Conservation (phyloP, 345 rosid genomes). For the Nasturtium officinale region DNA sequence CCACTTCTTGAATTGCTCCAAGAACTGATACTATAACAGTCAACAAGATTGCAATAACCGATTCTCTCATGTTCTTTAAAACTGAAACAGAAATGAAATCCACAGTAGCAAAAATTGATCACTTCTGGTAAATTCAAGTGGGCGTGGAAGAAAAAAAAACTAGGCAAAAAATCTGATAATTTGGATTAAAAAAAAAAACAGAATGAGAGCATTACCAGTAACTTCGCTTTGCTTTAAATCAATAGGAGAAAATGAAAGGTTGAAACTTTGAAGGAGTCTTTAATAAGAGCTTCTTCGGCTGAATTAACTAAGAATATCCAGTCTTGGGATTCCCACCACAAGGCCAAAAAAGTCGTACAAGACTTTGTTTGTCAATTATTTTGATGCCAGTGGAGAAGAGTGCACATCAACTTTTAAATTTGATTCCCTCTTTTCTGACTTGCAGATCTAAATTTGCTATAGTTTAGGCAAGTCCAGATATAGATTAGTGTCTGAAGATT, state of each 20-base stretch:
- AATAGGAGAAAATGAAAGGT: constrained; percentile 3
- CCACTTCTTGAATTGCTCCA: constrained; percentile 49
- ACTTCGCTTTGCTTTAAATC: not conserved
- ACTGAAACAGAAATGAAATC: constrained; percentile 25
- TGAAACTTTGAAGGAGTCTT: constrained; percentile 6
- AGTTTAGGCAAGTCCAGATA: not conserved
- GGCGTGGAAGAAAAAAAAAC: not conserved
- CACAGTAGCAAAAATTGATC: not conserved
- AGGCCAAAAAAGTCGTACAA: not conserved
- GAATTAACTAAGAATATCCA: constrained; percentile 32
- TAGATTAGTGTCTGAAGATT: not conserved
- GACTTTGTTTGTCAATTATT: constrained; percentile 11
- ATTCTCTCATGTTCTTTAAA: constrained; percentile 31
- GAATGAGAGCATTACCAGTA: constrained; percentile 3
- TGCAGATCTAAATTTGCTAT: not conserved
- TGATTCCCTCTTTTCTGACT: not conserved
- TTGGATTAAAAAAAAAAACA: not conserved
- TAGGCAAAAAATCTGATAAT: not conserved
- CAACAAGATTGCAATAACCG: constrained; percentile 31
- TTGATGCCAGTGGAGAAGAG: not conserved
- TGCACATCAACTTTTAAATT: constrained; percentile 7
- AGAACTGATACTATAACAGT: constrained; percentile 40
- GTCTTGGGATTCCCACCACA: constrained; percentile 24
- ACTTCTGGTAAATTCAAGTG: not conserved
- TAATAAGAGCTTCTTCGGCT: not conserved